phyloP scores from a whole-genome alignment of 495 filamentous ascomycete genomes.

The Annulohypoxylon nitens region DNA sequence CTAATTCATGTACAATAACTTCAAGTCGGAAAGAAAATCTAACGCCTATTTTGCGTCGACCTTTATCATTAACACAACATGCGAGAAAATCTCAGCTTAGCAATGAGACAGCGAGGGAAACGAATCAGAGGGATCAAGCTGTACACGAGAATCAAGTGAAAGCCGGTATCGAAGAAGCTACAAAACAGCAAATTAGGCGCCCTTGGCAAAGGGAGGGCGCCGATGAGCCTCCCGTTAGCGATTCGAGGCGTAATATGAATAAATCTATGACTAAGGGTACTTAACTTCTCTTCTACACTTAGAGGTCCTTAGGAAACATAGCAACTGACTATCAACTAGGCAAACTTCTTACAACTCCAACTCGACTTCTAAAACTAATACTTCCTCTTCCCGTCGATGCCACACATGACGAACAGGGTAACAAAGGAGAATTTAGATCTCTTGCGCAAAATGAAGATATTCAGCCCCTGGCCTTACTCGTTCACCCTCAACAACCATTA shows the following conservation, averaged over 20 bases:
- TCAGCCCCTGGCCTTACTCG: conserved; percentile 86
- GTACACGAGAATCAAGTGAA: conserved; percentile 56
- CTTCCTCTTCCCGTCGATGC: conserved; percentile 79
- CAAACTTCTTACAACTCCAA: conserved; percentile 91
- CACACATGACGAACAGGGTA: conserved; percentile 61
- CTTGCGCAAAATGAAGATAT: conserved; percentile 69
- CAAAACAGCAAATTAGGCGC: conserved; percentile 52
- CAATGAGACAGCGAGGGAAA: conserved; percentile 53
- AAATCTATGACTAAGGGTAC: conserved; percentile 75
- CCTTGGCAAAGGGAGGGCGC: conserved; percentile 81
- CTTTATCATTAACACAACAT: conserved; percentile 26
- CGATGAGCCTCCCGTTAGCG: conserved; percentile 67
- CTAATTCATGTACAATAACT: conserved; percentile 2
- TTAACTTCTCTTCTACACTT: not conserved
- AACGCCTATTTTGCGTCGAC: conserved; percentile 7
- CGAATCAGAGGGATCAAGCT: conserved; percentile 55
- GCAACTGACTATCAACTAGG: conserved; percentile 60
- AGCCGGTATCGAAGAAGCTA: conserved; percentile 50
- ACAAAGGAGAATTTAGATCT: conserved; percentile 55
- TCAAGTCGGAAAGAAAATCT: not conserved
- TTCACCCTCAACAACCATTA: conserved; percentile 93
- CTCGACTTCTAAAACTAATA: conserved; percentile 88
- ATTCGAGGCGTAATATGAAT: conserved; percentile 50
- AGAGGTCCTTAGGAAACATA: not conserved
- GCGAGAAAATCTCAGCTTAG: conserved; percentile 19